Conservation (phyloP, 2,329 filamentous ascomycete genomes). For the Lachnellula willkommii region DNA sequence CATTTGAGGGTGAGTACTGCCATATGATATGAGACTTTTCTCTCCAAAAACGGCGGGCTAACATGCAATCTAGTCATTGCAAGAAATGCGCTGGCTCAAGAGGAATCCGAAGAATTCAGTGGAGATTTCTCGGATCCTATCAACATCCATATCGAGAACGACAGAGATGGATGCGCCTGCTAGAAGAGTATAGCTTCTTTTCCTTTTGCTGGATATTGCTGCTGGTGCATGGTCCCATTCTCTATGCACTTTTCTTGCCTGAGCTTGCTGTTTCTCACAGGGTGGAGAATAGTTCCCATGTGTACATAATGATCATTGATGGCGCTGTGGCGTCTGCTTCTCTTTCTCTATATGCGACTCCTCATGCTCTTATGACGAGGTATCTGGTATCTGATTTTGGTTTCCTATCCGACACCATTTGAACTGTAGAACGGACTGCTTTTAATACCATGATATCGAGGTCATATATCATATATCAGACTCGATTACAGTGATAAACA, state of each 20-base stretch:
- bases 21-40: no score
- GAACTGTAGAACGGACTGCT: neutral
- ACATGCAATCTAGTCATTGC: slow-evolving; percentile 67
- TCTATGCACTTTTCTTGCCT: neutral
- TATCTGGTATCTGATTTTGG: no score
- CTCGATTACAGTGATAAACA: neutral
- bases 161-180: slow-evolving; percentile 89
- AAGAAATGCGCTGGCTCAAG: slow-evolving; percentile 88
- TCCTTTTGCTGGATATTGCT: slow-evolving; percentile 3
- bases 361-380: slow-evolving; percentile 9
- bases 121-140: slow-evolving; percentile 97
- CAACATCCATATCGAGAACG: slow-evolving; percentile 94
- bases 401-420: no score
- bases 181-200: slow-evolving; percentile 40
- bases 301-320: slow-evolving; percentile 30
- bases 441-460: neutral
- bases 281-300: slow-evolving; percentile 3
- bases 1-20: slow-evolving; percentile 52
- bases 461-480: no score
- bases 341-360: slow-evolving; percentile 18
- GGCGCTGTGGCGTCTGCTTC: slow-evolving; percentile 29
- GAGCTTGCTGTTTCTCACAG: neutral
- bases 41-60: neutral
- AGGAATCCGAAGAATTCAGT: slow-evolving; percentile 96
- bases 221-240: neutral